Percentiles rank a stretch among this genome's conserved stretches.
Conservation (phyloP, 768 basidiomycete genomes). For the Hypsizygus marmoreus region DNA sequence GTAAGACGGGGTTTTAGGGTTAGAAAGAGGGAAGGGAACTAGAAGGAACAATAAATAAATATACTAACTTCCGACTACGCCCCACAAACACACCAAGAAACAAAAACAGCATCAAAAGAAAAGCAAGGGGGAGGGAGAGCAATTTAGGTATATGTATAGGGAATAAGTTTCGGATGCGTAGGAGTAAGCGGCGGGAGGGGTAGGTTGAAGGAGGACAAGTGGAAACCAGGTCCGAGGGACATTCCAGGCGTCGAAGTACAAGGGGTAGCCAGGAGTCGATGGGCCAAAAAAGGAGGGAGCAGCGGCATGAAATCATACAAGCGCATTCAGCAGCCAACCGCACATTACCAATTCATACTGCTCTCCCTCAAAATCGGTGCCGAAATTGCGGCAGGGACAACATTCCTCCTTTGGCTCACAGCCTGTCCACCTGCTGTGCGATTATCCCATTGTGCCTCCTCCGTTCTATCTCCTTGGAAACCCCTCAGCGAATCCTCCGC, state of each 20-base stretch:
- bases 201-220: too few species aligned
- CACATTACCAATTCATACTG: slow-evolving; percentile 77
- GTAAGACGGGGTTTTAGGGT: background rate
- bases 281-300: background rate
- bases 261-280: slow-evolving; percentile 1
- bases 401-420: slow-evolving; percentile 60
- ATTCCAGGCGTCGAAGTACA: too few species aligned
- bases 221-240: too few species aligned
- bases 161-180: slow-evolving; percentile 4
- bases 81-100: slow-evolving; percentile 18
- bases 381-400: slow-evolving; percentile 66
- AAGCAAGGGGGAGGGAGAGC: slow-evolving; percentile 4
- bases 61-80: slow-evolving; percentile 8
- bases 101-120: slow-evolving; percentile 8
- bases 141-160: slow-evolving; percentile 15
- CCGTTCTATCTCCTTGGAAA: slow-evolving; percentile 40
- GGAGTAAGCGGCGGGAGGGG: background rate
- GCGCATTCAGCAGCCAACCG: background rate
- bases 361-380: slow-evolving; percentile 79
- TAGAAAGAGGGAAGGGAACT: slow-evolving; percentile 4
- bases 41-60: slow-evolving; percentile 11
- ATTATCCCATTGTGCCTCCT: slow-evolving; percentile 39
- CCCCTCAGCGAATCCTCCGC: slow-evolving; percentile 82
- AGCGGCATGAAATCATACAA: background rate
- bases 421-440: slow-evolving; percentile 24